Percentiles rank a stretch among this genome's conserved stretches.
phyloP scores from a whole-genome alignment of 78 protist genomes.

The Speleostelium caveatum region DNA sequence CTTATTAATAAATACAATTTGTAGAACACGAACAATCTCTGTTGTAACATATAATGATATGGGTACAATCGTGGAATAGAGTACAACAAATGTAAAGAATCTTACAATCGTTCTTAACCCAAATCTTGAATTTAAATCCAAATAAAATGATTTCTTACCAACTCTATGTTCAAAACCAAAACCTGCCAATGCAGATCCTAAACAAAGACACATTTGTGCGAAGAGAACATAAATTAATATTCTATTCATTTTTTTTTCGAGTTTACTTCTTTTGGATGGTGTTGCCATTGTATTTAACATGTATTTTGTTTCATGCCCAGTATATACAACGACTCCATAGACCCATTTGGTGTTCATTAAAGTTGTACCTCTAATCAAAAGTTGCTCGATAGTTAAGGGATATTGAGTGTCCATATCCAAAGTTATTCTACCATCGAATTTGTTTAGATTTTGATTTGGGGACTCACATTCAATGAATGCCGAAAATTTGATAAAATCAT shows the following conservation, averaged over 20 bases:
- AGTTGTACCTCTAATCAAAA: conserved; percentile 32
- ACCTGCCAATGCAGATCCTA: conserved; percentile 23
- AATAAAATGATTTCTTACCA: conserved; percentile 6
- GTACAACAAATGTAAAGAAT: conserved; percentile 47
- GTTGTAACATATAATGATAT: conserved; percentile 79
- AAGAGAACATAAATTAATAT: conserved; percentile 39
- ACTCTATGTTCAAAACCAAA: background rate
- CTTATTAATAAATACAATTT: conserved; percentile 8
- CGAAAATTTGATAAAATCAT: background rate
- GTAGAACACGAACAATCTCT: conserved; percentile 61
- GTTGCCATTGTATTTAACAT: conserved; percentile 80
- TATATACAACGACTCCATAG: conserved; percentile 85
- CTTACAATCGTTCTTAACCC: background rate
- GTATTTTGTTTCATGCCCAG: conserved; percentile 92
- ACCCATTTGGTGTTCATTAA: conserved; percentile 77
- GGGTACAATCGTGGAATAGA: conserved; percentile 76
- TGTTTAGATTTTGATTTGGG: conserved; percentile 75
- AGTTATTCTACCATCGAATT: conserved; percentile 71
- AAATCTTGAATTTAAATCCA: background rate
- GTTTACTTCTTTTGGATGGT: conserved; percentile 39
- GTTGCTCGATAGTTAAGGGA: conserved; percentile 53
- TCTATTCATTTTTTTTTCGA: conserved; percentile 38
- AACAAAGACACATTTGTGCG: conserved; percentile 19
- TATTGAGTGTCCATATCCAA: background rate
- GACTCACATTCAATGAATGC: conserved; percentile 70